Conservation (phyloP, 2,329 filamentous ascomycete genomes). For the Leptographium wingfieldii region DNA sequence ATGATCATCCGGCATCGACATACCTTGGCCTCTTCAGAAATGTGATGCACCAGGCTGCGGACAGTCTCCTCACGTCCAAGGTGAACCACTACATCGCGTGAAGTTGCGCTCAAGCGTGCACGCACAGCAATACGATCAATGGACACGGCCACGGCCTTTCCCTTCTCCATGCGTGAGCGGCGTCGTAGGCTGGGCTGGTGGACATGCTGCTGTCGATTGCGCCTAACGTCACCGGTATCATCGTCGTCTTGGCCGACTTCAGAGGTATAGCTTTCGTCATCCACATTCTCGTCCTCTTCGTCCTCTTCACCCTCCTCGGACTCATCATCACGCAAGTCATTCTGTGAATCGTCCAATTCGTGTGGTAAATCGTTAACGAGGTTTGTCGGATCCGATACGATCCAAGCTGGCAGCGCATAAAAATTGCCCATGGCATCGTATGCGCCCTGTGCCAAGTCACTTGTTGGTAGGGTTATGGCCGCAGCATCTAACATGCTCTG, state of each 20-base stretch:
- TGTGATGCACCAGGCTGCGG: slow-evolving; percentile 44
- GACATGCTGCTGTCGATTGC: slow-evolving; percentile 6
- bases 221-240: neutral
- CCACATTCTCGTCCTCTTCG: slow-evolving; percentile 4
- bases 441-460: slow-evolving; percentile 56
- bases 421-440: slow-evolving; percentile 61
- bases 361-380: slow-evolving; percentile 20
- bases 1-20: slow-evolving; percentile 15
- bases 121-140: slow-evolving; percentile 40
- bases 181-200: slow-evolving; percentile 10
- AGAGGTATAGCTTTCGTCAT: neutral
- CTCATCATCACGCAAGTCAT: slow-evolving; percentile 15
- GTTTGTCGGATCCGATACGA: slow-evolving; percentile 56
- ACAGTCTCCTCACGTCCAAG: slow-evolving; percentile 52
- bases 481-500: slow-evolving; percentile 71
- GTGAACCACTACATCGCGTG: slow-evolving; percentile 47
- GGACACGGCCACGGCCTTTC: slow-evolving; percentile 28
- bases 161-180: slow-evolving; percentile 35
- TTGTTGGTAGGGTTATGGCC: slow-evolving; percentile 62
- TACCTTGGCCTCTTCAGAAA: slow-evolving; percentile 53
- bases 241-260: neutral
- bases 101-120: slow-evolving; percentile 54
- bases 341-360: slow-evolving; percentile 16
- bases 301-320: slow-evolving; percentile 1
- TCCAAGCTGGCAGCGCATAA: slow-evolving; percentile 55